Evolutionary conservation across 176 grass and related monocot genomes (phyloP).

Genomic region (Aegilops umbellulata): DNA sequence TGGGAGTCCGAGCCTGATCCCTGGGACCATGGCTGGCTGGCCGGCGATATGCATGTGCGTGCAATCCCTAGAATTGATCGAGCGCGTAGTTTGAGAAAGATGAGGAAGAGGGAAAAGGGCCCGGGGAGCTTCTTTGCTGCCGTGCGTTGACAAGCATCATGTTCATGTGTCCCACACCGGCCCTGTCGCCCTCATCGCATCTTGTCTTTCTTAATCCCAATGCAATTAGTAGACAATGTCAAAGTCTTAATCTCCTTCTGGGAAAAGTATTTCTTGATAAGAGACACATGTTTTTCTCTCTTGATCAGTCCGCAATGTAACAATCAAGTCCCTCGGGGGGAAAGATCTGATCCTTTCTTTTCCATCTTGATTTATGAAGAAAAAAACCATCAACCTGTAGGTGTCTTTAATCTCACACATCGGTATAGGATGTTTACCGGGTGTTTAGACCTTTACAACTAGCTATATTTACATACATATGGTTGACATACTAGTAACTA

Average conservation of each 20-base stretch:
- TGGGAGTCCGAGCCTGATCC: neutral
- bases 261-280: neutral
- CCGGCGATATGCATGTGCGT: neutral
- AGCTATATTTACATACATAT: neutral
- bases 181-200: neutral
- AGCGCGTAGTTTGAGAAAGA: constrained; percentile 60
- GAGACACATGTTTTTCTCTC: neutral
- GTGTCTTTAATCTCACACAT: neutral
- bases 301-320: neutral
- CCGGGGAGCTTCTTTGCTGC: constrained; percentile 51
- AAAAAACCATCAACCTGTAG: neutral
- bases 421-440: neutral
- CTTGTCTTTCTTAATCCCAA: neutral
- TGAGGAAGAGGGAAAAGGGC: constrained; percentile 23
- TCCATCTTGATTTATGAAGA: neutral
- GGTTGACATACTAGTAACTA: neutral
- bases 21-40: neutral
- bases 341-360: no score
- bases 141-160: constrained; percentile 82
- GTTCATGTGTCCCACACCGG: constrained; percentile 21
- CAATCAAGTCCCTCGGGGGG: neutral
- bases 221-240: neutral
- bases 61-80: constrained; percentile 28
- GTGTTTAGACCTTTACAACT: no score
- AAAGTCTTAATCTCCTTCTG: neutral